These are phyloP conservation scores for Histomonas meleagridis DNA, from an alignment of 208 protist genomes.

Conservation along the genomic window DNA sequence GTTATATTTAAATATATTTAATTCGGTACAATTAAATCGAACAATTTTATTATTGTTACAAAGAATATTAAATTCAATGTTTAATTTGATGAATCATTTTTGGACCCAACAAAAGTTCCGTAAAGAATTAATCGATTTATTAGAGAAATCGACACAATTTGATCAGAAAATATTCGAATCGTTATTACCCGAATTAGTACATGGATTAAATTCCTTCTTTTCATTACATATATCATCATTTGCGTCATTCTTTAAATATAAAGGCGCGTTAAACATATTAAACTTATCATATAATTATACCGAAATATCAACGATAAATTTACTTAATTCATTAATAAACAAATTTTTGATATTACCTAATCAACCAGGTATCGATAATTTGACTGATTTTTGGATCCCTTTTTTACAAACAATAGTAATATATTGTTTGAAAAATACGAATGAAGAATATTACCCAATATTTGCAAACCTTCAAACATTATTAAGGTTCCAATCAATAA, in stretches of 20 bases:
- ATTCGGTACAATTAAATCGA: no score
- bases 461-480: slow-evolving; percentile 5
- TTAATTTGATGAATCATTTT: not conserved
- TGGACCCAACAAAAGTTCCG: not conserved
- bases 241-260: not conserved
- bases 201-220: not conserved
- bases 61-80: not conserved
- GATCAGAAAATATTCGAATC: not conserved
- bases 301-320: not conserved
- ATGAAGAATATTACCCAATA: not conserved
- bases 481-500: not conserved
- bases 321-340: not conserved
- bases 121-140: not conserved
- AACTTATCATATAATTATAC: not conserved
- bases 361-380: not conserved
- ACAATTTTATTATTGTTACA: not conserved
- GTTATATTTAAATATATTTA: not conserved
- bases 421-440: not conserved
- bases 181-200: not conserved
- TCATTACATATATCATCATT: not conserved
- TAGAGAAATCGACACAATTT: not conserved
- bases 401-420: not conserved
- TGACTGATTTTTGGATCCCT: not conserved
- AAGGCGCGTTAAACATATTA: not conserved
- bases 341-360: not conserved